Percentiles rank a stretch among this genome's conserved stretches.
Evolutionary conservation across 441 rosid genomes (phyloP).

Genomic region (Bocquillonia castaneifolia): DNA sequence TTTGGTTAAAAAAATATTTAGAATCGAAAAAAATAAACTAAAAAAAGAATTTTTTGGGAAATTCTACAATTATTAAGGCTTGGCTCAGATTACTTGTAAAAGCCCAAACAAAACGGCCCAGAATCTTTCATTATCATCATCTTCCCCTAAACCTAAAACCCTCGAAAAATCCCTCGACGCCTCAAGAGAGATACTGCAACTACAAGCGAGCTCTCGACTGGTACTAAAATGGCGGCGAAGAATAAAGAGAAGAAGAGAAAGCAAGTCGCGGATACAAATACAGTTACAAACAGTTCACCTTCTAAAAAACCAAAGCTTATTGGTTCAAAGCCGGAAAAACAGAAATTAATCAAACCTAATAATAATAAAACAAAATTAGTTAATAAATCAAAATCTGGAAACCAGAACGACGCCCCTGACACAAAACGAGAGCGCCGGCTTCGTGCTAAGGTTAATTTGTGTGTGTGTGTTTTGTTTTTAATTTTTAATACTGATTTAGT

Average conservation of each 20-base stretch:
- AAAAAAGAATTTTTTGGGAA: too few species aligned
- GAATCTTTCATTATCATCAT: not conserved
- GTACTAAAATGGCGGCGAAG: slow-evolving; percentile 55
- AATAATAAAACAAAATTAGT: slow-evolving; percentile 26
- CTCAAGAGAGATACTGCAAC: not conserved
- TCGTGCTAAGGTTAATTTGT: slow-evolving; percentile 57
- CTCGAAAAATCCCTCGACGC: slow-evolving; percentile 17
- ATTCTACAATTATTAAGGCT: too few species aligned
- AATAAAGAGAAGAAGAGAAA: slow-evolving; percentile 53
- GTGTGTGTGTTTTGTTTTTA: not conserved
- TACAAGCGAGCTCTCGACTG: slow-evolving; percentile 6
- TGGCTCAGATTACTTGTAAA: not conserved
- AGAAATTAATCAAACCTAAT: slow-evolving; percentile 25
- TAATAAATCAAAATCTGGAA: slow-evolving; percentile 27
- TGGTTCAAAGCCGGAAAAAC: slow-evolving; percentile 24
- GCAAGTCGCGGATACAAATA: slow-evolving; percentile 32
- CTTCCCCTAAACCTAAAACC: slow-evolving; percentile 23
- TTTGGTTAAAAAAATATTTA: too few species aligned
- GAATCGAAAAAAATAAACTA: too few species aligned
- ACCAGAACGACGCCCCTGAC: slow-evolving; percentile 25
- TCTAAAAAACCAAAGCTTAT: slow-evolving; percentile 56
- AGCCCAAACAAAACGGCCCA: slow-evolving; percentile 3
- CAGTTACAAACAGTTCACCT: slow-evolving; percentile 17
- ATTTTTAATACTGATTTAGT: not conserved
- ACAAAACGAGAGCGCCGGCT: slow-evolving; percentile 58